These are phyloP conservation scores for Phytophthora idaei DNA, from an alignment of 352 stramenopile genomes.

Conservation along the genomic window DNA sequence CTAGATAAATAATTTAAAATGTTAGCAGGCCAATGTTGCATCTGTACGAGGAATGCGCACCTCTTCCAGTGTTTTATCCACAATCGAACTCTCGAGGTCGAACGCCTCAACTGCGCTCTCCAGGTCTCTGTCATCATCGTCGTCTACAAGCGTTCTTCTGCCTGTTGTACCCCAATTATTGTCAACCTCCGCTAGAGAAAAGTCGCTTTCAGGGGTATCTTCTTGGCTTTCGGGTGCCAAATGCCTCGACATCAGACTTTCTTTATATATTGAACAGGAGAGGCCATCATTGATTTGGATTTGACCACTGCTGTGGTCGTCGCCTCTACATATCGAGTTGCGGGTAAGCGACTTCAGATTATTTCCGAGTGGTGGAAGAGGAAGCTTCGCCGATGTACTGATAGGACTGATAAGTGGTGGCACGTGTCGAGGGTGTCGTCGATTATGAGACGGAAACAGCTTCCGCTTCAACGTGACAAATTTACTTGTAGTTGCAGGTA, in stretches of 20 bases:
- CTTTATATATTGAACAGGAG: neutral
- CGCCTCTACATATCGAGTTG: neutral
- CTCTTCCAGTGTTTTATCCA: slow-evolving; percentile 49
- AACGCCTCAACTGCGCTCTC: slow-evolving; percentile 43
- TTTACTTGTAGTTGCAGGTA: slow-evolving; percentile 28
- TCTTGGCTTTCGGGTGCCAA: neutral
- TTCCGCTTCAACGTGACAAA: slow-evolving; percentile 63
- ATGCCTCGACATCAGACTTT: neutral
- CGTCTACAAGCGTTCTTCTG: slow-evolving; percentile 24
- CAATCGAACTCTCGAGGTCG: slow-evolving; percentile 36
- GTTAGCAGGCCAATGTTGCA: neutral
- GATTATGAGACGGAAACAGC: slow-evolving; percentile 57
- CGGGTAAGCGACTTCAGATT: slow-evolving; percentile 4
- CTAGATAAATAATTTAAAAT: slow-evolving; percentile 15
- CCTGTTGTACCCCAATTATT: slow-evolving; percentile 20
- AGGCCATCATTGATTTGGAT: slow-evolving; percentile 9
- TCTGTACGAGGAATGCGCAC: slow-evolving; percentile 16
- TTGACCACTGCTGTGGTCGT: slow-evolving; percentile 1
- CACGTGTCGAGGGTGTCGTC: slow-evolving; percentile 46
- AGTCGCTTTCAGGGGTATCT: slow-evolving; percentile 19
- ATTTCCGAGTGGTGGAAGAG: slow-evolving; percentile 7
- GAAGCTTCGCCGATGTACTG: slow-evolving; percentile 4
- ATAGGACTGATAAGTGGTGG: slow-evolving; percentile 58
- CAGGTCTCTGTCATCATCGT: slow-evolving; percentile 48
- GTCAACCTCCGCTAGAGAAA: slow-evolving; percentile 1